A percentile compares a stretch with the other conserved stretches of the same genome.
These are phyloP conservation scores for Phytophthora sansomeana DNA, from an alignment of 352 stramenopile species.

Conservation along the genomic window DNA sequence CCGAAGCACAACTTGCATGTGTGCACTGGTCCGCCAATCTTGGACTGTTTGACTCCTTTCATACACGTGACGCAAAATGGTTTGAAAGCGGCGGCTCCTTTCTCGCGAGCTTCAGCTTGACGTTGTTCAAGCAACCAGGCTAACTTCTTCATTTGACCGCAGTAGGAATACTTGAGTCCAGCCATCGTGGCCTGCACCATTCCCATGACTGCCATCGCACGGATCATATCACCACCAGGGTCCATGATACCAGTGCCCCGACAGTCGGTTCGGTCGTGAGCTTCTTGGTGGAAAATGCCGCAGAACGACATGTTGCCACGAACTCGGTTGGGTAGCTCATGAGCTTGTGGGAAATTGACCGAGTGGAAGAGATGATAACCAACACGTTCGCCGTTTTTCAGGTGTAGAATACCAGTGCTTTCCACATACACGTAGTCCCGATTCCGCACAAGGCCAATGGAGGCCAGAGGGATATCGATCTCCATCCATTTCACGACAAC, in stretches of 20 bases:
- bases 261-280: slow-evolving; percentile 15
- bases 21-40: slow-evolving; percentile 3
- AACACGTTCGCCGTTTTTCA: slow-evolving; percentile 21
- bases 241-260: slow-evolving; percentile 29
- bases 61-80: slow-evolving; percentile 37
- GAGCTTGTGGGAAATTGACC: slow-evolving; percentile 23
- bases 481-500: slow-evolving; percentile 48
- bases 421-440: slow-evolving; percentile 32
- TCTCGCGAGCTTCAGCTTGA: slow-evolving; percentile 12
- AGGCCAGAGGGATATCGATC: slow-evolving; percentile 20
- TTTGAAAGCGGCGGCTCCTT: slow-evolving; percentile 3
- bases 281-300: slow-evolving; percentile 39
- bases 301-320: slow-evolving; percentile 55
- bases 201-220: slow-evolving; percentile 25
- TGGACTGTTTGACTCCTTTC: slow-evolving; percentile 20
- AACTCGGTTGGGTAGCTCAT: slow-evolving; percentile 29
- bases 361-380: slow-evolving; percentile 35
- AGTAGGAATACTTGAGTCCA: slow-evolving; percentile 40
- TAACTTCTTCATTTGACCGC: slow-evolving; percentile 44
- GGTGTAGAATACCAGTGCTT: slow-evolving; percentile 17
- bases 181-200: slow-evolving; percentile 34
- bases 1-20: slow-evolving; percentile 39
- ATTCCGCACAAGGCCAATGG: slow-evolving; percentile 26
- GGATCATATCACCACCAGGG: slow-evolving; percentile 37
- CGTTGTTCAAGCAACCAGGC: slow-evolving; percentile 32